Evolutionary conservation across 164 flowering plant genomes (phyloP).

Genomic region (Cinnamomum chago): DNA sequence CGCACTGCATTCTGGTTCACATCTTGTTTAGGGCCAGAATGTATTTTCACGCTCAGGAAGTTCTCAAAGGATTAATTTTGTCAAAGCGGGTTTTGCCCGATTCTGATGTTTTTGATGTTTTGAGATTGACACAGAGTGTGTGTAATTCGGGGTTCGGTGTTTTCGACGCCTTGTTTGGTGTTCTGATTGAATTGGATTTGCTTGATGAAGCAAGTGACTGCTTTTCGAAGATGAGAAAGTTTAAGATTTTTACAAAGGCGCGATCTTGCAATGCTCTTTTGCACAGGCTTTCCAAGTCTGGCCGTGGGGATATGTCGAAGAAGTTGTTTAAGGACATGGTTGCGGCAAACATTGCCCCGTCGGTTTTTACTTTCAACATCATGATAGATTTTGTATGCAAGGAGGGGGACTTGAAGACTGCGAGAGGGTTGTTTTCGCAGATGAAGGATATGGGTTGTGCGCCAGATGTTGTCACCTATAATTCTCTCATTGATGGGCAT

Average conservation of each 20-base stretch:
- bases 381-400: conserved; percentile 67
- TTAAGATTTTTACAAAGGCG: conserved; percentile 47
- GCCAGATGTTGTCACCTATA: conserved; percentile 77
- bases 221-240: conserved; percentile 57
- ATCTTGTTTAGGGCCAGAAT: conserved; percentile 57
- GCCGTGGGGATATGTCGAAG: conserved; percentile 33
- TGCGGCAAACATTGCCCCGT: conserved; percentile 40
- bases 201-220: conserved; percentile 65
- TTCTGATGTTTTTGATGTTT: conserved; percentile 43
- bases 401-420: conserved; percentile 55
- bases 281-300: conserved; percentile 47
- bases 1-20: conserved; percentile 59
- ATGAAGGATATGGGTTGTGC: conserved; percentile 51
- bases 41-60: conserved; percentile 46
- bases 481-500: conserved; percentile 69
- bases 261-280: conserved; percentile 70
- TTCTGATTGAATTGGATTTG: conserved; percentile 54
- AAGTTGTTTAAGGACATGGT: conserved; percentile 61
- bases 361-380: conserved; percentile 71
- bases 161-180: conserved; percentile 70
- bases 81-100: conserved; percentile 22
- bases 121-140: conserved; percentile 55
- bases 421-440: conserved; percentile 41
- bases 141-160: conserved; percentile 56
- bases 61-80: conserved; percentile 40